Evolutionary conservation across 164 flowering plant genomes (phyloP), one percentile per base, ranked within the genome.

Genomic region (Kalanchoe fedtschenkoi): DNA sequence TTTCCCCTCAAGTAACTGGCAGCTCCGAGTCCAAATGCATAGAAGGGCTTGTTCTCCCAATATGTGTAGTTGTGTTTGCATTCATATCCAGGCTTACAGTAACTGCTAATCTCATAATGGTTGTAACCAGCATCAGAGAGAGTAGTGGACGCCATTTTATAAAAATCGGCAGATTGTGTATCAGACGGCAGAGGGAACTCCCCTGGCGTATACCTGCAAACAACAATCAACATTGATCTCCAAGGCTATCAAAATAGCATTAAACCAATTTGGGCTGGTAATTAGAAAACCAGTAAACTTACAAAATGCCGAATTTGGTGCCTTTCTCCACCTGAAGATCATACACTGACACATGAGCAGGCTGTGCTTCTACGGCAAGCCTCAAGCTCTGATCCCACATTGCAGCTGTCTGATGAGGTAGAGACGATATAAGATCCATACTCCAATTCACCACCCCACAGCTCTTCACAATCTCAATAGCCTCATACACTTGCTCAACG

Each of bases 241-340:
- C 13, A 47, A 22, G 6, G 29, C 14, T 3, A 19, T 47, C 17
- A 47, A 47, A 47, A 24, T 2, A 47, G 28, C 13, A 22, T 3
- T 47, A 22, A n/a, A n/a, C n/a, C n/a, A n/a, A n/a, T n/a, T n/a
- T n/a, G 21, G 11, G 6, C 13, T 22, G 22, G 13, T 14, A 21
- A 47, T 21, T 24, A 34, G 16, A 13, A 30, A 5, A 62, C 14
- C 34, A 34, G 2, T 24, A 26, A 55, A 64, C 96, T 83, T 81
- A 89, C 98, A 91, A 54, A 24, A 13, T 51, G 41, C 84, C 95
- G 66, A 93, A 93, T 69, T 90, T 93, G 66, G 99, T 93, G 72
- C 81, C 96, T 74, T 84, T 77, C 68, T 92, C 96, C 6, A 92
- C 86, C 69, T 93, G 97, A 84, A 88, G 68, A 75, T 93, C 99